Percentiles rank a stretch among this genome's conserved stretches.
These are phyloP conservation scores for Alternaria conjuncta DNA, from an alignment of 2,329 filamentous ascomycete genomes.

Conservation along the genomic window DNA sequence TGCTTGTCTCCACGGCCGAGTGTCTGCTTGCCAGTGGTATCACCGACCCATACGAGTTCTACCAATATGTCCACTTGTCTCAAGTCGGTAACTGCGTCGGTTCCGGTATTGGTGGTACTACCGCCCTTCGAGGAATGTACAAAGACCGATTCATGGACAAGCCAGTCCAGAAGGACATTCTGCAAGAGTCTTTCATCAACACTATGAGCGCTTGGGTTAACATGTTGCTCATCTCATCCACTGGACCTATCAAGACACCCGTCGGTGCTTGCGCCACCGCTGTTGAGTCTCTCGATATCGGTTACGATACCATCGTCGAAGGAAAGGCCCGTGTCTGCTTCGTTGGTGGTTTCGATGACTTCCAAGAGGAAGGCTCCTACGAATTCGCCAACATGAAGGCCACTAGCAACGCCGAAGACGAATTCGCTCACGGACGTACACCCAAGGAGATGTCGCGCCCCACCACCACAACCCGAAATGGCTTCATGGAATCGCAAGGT, in stretches of 20 bases:
- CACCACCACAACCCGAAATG: slow-evolving; percentile 93
- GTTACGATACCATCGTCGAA: slow-evolving; percentile 97
- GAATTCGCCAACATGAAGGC: slow-evolving; percentile 99
- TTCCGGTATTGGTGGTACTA: slow-evolving; percentile 96
- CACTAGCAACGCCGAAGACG: slow-evolving; percentile 96
- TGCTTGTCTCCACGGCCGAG: slow-evolving; percentile 92
- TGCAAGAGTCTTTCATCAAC: slow-evolving; percentile 99
- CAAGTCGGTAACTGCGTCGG: slow-evolving; percentile 98
- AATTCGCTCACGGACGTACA: slow-evolving; percentile 93
- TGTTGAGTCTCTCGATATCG: slow-evolving; percentile 96
- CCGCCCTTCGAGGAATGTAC: slow-evolving; percentile 95
- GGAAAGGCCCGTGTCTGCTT: slow-evolving; percentile 98
- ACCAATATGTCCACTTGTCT: slow-evolving; percentile 98
- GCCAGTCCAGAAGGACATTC: slow-evolving; percentile 96
- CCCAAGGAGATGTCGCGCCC: slow-evolving; percentile 98
- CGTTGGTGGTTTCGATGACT: slow-evolving; percentile 98
- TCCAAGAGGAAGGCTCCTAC: slow-evolving; percentile 98
- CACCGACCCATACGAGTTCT: slow-evolving; percentile 99
- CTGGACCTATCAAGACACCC: slow-evolving; percentile 97
- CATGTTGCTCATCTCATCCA: slow-evolving; percentile 97
- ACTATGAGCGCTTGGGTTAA: slow-evolving; percentile 99
- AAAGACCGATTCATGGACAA: slow-evolving; percentile 96
- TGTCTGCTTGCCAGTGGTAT: slow-evolving; percentile 91
- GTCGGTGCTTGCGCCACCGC: slow-evolving; percentile 97
- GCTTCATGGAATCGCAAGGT: slow-evolving; percentile 99